Evolutionary conservation across 345 rosid genomes (phyloP).

Genomic region (Fremontodendron californicum): DNA sequence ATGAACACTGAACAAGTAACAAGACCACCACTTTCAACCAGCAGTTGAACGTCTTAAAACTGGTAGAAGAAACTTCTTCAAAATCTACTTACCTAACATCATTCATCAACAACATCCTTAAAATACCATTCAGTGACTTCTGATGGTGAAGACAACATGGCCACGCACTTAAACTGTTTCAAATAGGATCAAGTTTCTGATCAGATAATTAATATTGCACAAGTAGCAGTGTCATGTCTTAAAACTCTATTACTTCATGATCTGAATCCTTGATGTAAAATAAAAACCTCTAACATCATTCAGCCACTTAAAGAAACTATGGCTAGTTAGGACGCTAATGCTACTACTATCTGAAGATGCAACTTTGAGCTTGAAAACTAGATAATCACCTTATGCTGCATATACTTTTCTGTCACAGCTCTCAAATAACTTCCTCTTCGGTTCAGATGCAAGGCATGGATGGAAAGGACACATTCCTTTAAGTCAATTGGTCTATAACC

Average conservation of each 20-base stretch:
- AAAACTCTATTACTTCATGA: background rate
- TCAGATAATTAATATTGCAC: background rate
- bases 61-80: background rate
- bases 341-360: background rate
- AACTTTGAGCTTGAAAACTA: background rate
- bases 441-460: constrained; percentile 44
- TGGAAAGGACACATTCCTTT: constrained; percentile 43
- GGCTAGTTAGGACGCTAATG: background rate
- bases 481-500: constrained; percentile 50
- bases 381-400: constrained; percentile 46
- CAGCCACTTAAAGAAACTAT: background rate
- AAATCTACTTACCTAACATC: background rate
- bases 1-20: background rate
- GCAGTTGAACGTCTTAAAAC: background rate
- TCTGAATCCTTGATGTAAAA: background rate
- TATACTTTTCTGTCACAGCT: constrained; percentile 56
- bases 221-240: background rate
- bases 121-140: constrained; percentile 39
- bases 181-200: constrained; percentile 4
- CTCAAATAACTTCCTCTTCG: constrained; percentile 27
- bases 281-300: background rate
- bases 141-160: constrained; percentile 37
- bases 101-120: constrained; percentile 23
- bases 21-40: background rate
- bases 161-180: constrained; percentile 56